Conservation (phyloP, 1,284 basidiomycete species). For the Trichosporon inkin region DNA sequence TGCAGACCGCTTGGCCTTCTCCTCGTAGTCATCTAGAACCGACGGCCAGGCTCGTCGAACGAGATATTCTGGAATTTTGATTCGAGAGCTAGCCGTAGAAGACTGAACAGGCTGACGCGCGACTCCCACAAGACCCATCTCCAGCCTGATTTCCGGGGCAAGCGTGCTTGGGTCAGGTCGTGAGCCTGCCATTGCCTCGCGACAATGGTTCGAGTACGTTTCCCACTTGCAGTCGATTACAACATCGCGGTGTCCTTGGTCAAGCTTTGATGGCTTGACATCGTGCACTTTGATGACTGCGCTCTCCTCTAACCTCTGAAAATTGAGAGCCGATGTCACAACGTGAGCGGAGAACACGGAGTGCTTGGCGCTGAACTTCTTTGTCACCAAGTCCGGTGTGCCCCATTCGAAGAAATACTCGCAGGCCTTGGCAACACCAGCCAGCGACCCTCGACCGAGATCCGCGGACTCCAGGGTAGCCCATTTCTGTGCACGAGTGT, state of each 20-base stretch:
- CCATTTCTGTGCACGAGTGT: slow-evolving; percentile 34
- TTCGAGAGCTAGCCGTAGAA: slow-evolving; percentile 11
- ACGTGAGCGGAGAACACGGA: slow-evolving; percentile 38
- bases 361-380: slow-evolving; percentile 40
- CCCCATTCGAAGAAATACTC: slow-evolving; percentile 89
- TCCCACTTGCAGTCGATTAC: slow-evolving; percentile 33
- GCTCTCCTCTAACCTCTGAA: background rate
- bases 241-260: slow-evolving; percentile 20
- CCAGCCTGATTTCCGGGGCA: slow-evolving; percentile 14
- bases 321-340: slow-evolving; percentile 27
- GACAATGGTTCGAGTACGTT: slow-evolving; percentile 29
- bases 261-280: background rate
- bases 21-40: slow-evolving; percentile 28
- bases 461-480: slow-evolving; percentile 41
- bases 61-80: slow-evolving; percentile 38
- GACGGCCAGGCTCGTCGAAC: slow-evolving; percentile 36
- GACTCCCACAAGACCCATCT: slow-evolving; percentile 30
- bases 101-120: background rate
- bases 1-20: slow-evolving; percentile 11
- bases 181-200: slow-evolving; percentile 40
- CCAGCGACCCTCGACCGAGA: slow-evolving; percentile 54
- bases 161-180: slow-evolving; percentile 30
- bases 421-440: slow-evolving; percentile 67
- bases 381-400: slow-evolving; percentile 57
- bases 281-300: background rate